Evolutionary conservation across 139 green algal species (phyloP), one percentile per base, ranked within the genome.

Genomic region (Deuterostichococcus epilithicus): DNA sequence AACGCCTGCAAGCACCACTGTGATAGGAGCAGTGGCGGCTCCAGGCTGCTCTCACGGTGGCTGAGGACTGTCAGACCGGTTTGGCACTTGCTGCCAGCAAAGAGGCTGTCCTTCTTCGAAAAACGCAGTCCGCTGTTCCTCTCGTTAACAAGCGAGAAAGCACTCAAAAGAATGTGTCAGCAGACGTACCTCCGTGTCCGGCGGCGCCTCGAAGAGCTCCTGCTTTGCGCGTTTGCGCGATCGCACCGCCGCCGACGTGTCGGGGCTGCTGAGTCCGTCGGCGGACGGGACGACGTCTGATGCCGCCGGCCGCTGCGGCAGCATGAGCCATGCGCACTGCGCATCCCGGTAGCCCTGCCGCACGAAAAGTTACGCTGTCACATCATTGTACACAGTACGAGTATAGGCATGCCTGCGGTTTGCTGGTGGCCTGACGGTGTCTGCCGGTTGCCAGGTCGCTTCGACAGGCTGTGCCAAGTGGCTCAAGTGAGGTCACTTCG

Each of bases 321-420:
- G 80, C 73, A 86, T 78, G 47, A 93, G 30, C 89, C 89, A 93
- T 8, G 74, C 88, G 34, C 82, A 82, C 30, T 92, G 88, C 1
- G 88, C 89, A 13, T 92, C 82, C 1, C 89, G 78, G 73, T 93
- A 93, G 23, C 87, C 88, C 79, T 70, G 65, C 70, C 26, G 52
- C n/a, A 69, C 28, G 42, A 75, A 20, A 4, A 74, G 3, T 35
- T n/a, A 66, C 25, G 37, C 18, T 25, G 34, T 44, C 34, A 44
- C 34, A 10, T 22, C 68, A 13, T 52, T 13, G 42, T 52, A 52
- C 8, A 52, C 42, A 52, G 42, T 52, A 22, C n/a, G 65, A 25
- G 65, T 33, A 33, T 38, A 18, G 23, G n/a, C n/a, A n/a, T n/a
- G n/a, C n/a, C n/a, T n/a, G 32, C 22, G 33, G 68, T 5, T 45